Conservation (phyloP, 163 green algal genomes). For the Chlamydomonas reinhardtii region DNA sequence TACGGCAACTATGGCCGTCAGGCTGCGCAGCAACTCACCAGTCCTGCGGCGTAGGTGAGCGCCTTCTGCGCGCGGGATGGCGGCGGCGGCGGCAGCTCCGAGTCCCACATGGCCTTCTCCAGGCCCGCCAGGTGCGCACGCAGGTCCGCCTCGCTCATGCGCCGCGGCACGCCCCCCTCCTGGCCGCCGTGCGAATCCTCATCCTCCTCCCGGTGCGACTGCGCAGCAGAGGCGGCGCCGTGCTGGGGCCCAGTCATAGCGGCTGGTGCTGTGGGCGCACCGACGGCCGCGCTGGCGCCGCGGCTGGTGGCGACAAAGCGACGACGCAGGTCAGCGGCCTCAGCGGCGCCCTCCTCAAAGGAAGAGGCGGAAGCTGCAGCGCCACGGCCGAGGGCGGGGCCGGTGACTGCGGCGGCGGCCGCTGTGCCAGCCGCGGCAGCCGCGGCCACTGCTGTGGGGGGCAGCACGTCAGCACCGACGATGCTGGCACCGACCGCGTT, state of each 20-base stretch:
- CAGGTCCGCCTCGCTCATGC: slow-evolving; percentile 31
- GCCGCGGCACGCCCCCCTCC: not conserved
- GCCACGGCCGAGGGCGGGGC: not conserved
- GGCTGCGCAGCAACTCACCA: not conserved
- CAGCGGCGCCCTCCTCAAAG: not conserved
- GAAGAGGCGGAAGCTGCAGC: not conserved
- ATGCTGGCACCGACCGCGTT: not conserved
- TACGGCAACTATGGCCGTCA: not conserved
- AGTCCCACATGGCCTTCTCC: slow-evolving; percentile 47
- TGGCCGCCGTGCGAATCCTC: too few species aligned
- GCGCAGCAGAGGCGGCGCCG: not conserved
- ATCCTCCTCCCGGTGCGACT: not conserved
- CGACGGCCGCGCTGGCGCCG: not conserved
- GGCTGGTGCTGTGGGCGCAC: not conserved
- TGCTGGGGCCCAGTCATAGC: not conserved
- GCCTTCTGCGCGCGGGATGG: not conserved
- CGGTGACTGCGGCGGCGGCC: not conserved
- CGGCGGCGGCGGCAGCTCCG: slow-evolving; percentile 11
- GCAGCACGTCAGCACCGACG: not conserved
- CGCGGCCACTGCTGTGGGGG: too few species aligned
- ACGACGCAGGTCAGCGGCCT: not conserved
- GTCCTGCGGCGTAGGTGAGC: not conserved
- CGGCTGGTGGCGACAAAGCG: slow-evolving; percentile 3
- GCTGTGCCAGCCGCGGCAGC: not conserved
- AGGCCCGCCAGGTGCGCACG: slow-evolving; percentile 34